Percentiles rank a stretch among this genome's conserved stretches.
These are phyloP conservation scores for Hirsutella minnesotensis DNA, from an alignment of 2,329 filamentous ascomycete genomes.

Conservation along the genomic window DNA sequence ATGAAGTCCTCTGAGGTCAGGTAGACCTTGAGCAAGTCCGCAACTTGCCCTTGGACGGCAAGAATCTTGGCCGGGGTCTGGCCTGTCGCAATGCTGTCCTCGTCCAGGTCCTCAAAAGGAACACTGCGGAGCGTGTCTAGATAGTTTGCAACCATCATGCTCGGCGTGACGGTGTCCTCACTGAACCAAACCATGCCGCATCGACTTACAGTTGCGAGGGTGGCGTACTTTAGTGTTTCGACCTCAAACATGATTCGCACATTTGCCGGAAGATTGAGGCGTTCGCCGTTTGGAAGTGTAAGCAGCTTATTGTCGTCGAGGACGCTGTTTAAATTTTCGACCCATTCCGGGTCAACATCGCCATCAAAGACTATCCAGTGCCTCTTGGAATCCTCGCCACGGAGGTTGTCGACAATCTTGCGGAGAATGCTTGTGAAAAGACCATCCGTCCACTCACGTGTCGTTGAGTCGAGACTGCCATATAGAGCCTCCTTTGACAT, in stretches of 20 bases:
- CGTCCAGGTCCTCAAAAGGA: constrained; percentile 89
- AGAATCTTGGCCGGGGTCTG: constrained; percentile 69
- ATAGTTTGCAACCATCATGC: constrained; percentile 90
- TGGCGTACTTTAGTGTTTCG: constrained; percentile 93
- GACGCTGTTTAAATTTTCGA: constrained; percentile 98
- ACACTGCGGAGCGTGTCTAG: constrained; percentile 70
- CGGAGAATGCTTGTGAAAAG: constrained; percentile 94
- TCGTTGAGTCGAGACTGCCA: constrained; percentile 90
- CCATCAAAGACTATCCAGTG: constrained; percentile 99
- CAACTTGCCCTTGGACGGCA: constrained; percentile 65
- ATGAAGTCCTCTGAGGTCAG: constrained; percentile 75
- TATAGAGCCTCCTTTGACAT: constrained; percentile 99
- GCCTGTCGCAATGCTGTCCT: constrained; percentile 69
- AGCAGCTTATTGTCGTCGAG: constrained; percentile 98
- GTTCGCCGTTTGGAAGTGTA: constrained; percentile 93
- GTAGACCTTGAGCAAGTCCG: constrained; percentile 65
- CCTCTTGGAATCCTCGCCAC: constrained; percentile 89
- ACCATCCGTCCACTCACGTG: constrained; percentile 96
- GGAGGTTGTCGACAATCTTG: constrained; percentile 97
- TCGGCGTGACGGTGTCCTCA: constrained; percentile 86
- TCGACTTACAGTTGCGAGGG: constrained; percentile 94
- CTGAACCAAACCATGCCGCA: constrained; percentile 99
- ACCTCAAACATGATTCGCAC: constrained; percentile 99
- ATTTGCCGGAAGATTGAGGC: constrained; percentile 85
- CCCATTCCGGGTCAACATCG: constrained; percentile 98